These are phyloP conservation scores for Daldinia childiae DNA, from an alignment of 495 filamentous ascomycete genomes.

Conservation along the genomic window DNA sequence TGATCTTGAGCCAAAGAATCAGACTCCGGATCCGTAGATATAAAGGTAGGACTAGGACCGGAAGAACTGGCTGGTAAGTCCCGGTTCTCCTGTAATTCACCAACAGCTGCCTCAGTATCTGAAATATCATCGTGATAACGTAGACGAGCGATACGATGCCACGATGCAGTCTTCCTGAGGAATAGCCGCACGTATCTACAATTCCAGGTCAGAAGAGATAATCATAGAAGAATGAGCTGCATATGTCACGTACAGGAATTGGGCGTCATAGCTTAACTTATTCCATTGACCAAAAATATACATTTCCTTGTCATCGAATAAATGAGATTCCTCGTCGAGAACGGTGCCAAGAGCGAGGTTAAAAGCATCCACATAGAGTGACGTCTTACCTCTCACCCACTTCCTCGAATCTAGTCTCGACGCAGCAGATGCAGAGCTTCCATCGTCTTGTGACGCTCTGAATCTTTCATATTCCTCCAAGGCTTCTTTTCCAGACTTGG, in stretches of 20 bases:
- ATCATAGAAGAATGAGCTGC: not conserved
- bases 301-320: constrained; percentile 85
- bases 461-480: constrained; percentile 81
- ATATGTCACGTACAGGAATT: constrained; percentile 76
- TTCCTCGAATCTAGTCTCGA: constrained; percentile 50
- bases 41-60: not conserved
- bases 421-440: constrained; percentile 48
- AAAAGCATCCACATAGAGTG: constrained; percentile 98
- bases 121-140: constrained; percentile 85
- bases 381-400: constrained; percentile 69
- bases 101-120: constrained; percentile 71
- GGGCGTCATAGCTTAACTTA: constrained; percentile 80
- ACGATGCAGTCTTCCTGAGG: constrained; percentile 90
- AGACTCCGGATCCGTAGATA: not conserved
- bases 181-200: constrained; percentile 88
- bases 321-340: constrained; percentile 84
- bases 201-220: constrained; percentile 5
- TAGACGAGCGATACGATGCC: constrained; percentile 84
- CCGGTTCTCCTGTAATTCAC: constrained; percentile 59
- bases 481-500: constrained; percentile 73
- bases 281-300: constrained; percentile 81
- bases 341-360: constrained; percentile 93
- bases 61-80: constrained; percentile 25
- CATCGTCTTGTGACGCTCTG: constrained; percentile 56
- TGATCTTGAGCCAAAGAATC: constrained; percentile 46